These are phyloP conservation scores for Neurospora tetraspora DNA, from an alignment of 495 filamentous ascomycete species.

Conservation along the genomic window DNA sequence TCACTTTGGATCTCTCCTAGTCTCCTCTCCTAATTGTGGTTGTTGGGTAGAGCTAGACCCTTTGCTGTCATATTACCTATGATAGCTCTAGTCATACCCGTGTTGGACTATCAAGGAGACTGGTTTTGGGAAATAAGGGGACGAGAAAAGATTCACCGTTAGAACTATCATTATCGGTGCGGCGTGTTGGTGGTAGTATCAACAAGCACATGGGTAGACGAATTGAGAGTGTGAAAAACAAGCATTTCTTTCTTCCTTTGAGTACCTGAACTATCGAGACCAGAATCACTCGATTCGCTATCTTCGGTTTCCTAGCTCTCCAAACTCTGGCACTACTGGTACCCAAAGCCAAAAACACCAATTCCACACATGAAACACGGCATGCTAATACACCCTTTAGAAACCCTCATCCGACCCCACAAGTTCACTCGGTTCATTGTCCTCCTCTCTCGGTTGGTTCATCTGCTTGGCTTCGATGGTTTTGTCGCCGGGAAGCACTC, in stretches of 20 bases:
- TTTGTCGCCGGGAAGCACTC: neutral
- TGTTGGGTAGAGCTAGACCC: neutral
- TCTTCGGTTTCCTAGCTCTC: neutral
- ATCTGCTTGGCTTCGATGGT: neutral
- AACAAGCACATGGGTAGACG: neutral
- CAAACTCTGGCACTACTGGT: neutral
- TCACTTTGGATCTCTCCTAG: neutral
- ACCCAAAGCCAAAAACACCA: neutral
- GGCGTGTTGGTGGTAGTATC: neutral
- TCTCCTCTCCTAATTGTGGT: neutral
- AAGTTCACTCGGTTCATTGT: neutral
- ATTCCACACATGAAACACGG: neutral
- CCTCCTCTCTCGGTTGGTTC: neutral
- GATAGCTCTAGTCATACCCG: neutral
- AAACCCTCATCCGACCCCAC: neutral
- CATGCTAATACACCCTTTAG: neutral
- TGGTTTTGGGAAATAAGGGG: neutral
- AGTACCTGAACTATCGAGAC: neutral
- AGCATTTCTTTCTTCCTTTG: neutral
- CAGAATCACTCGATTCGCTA: neutral
- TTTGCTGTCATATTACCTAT: neutral
- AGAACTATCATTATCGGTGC: neutral
- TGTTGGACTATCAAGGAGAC: neutral
- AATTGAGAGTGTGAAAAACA: neutral
- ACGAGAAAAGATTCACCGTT: neutral